These are phyloP conservation scores for Olyra latifolia DNA, from an alignment of 176 grass and related monocot genomes.

Conservation along the genomic window DNA sequence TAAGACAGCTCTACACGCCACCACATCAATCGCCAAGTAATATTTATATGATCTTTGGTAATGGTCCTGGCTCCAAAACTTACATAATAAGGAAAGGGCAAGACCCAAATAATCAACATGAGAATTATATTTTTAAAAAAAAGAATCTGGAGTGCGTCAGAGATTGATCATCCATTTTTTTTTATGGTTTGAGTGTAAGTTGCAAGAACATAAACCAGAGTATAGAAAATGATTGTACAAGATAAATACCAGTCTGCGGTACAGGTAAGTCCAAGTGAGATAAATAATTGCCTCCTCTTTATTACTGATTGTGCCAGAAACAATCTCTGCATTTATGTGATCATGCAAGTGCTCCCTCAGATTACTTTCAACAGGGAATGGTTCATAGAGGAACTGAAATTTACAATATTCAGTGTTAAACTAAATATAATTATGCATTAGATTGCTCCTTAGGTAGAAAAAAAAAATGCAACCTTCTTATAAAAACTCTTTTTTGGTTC, in stretches of 20 bases:
- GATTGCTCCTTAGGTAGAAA: constrained; percentile 22
- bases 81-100: constrained; percentile 13
- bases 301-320: constrained; percentile 87
- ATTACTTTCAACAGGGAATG: constrained; percentile 97
- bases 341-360: constrained; percentile 91
- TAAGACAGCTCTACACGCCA: neutral
- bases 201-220: constrained; percentile 20
- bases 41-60: neutral
- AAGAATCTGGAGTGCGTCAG: neutral
- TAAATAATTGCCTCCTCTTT: constrained; percentile 98
- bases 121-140: neutral
- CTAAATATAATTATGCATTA: constrained; percentile 30
- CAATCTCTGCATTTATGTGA: constrained; percentile 98
- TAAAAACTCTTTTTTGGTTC: constrained; percentile 99
- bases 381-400: constrained; percentile 95
- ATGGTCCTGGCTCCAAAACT: neutral
- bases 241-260: constrained; percentile 82
- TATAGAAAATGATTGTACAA: constrained; percentile 18
- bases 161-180: neutral
- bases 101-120: constrained; percentile 8
- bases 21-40: constrained; percentile 3
- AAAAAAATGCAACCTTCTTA: constrained; percentile 71
- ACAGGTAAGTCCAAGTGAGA: constrained; percentile 97
- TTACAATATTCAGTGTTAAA: constrained; percentile 35
- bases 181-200: neutral